Percentiles rank a stretch among this genome's conserved stretches.
These are phyloP conservation scores for Entomortierella beljakovae DNA, from an alignment of 192 early-diverging fungal genomes.

Conservation along the genomic window DNA sequence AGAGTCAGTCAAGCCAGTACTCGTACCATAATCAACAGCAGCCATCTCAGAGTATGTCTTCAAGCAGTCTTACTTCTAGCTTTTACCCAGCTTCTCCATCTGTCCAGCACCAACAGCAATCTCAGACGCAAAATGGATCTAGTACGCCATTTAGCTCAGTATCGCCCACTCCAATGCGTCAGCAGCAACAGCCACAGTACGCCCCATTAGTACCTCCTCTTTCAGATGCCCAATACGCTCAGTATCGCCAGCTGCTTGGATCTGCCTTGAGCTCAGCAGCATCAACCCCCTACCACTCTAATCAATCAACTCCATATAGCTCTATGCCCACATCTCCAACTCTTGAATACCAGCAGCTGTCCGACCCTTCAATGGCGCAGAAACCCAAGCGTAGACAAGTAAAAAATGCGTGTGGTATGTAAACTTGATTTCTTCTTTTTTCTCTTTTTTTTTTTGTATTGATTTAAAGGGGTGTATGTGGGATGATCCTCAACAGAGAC, in stretches of 20 bases:
- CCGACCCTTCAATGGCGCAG: constrained; percentile 21
- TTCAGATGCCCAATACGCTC: constrained; percentile 46
- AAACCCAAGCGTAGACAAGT: constrained; percentile 82
- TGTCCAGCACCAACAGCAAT: constrained; percentile 32
- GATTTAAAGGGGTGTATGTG: not conserved
- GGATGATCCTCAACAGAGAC: too few species aligned
- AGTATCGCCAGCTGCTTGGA: constrained; percentile 39
- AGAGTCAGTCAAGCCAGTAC: constrained; percentile 8
- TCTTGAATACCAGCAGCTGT: constrained; percentile 38
- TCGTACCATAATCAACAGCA: constrained; percentile 20
- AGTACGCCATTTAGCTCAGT: constrained; percentile 7
- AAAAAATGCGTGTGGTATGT: constrained; percentile 90
- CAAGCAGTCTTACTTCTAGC: constrained; percentile 28
- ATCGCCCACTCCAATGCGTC: constrained; percentile 38
- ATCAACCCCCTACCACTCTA: constrained; percentile 43
- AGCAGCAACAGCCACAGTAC: constrained; percentile 39
- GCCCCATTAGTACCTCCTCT: constrained; percentile 43
- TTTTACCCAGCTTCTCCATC: constrained; percentile 46
- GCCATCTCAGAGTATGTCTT: constrained; percentile 16
- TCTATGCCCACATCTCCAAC: constrained; percentile 49
- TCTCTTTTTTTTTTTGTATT: not conserved
- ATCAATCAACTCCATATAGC: constrained; percentile 52
- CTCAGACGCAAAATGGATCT: constrained; percentile 19
- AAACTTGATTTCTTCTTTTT: not conserved
- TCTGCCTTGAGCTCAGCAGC: constrained; percentile 47